Evolutionary conservation across 345 rosid genomes (phyloP).

Genomic region (Corymbia maculata): DNA sequence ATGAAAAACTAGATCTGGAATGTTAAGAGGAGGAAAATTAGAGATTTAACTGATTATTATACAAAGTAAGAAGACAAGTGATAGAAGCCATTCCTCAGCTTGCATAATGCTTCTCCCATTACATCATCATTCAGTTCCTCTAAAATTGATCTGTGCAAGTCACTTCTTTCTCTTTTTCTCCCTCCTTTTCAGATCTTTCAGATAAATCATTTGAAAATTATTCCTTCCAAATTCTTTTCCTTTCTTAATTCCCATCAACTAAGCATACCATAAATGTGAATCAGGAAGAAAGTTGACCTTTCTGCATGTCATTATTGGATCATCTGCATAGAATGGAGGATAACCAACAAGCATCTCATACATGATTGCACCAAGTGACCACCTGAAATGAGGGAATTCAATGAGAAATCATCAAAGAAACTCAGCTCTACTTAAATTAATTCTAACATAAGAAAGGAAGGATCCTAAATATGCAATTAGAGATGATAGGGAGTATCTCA

Average conservation of each 20-base stretch:
- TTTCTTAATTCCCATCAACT: not conserved
- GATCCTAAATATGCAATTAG: not conserved
- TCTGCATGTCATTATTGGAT: slow-evolving; percentile 86
- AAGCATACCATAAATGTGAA: not conserved
- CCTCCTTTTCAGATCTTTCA: not conserved
- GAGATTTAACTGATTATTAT: not conserved
- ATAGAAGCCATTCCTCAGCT: not conserved
- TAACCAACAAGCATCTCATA: slow-evolving; percentile 89
- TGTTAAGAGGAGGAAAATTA: not conserved
- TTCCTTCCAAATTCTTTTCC: not conserved
- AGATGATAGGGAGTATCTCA: not conserved
- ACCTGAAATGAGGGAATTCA: slow-evolving; percentile 34
- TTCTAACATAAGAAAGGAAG: not conserved
- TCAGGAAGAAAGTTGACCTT: slow-evolving; percentile 43
- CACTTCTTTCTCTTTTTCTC: not conserved
- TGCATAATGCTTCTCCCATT: not conserved
- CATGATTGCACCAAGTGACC: slow-evolving; percentile 95
- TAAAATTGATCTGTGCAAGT: not conserved
- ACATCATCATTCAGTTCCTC: not conserved
- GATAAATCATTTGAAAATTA: not conserved
- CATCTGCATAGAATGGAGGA: slow-evolving; percentile 79
- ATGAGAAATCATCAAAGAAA: not conserved
- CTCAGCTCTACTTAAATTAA: not conserved
- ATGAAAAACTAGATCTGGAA: not conserved
- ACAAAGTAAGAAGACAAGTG: not conserved